Evolutionary conservation across 805 yeast species (phyloP).

Genomic region (Zygoascus ofunaensis): DNA sequence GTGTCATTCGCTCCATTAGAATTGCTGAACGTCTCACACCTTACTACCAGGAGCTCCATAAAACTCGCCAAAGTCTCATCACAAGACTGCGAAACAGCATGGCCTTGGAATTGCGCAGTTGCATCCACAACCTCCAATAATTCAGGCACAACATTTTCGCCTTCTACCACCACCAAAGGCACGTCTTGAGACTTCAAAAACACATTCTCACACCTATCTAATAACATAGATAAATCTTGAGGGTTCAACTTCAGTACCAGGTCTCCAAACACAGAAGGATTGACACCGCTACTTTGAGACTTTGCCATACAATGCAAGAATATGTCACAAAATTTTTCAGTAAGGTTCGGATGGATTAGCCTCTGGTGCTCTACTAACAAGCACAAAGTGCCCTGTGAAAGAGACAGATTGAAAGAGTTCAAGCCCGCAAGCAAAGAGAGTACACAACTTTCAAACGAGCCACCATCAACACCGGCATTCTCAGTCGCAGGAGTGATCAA

Average conservation of each 20-base stretch:
- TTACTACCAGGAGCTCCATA: slow-evolving; percentile 12
- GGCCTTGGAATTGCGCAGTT: slow-evolving; percentile 15
- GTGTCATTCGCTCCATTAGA: not conserved
- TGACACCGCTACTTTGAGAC: not conserved
- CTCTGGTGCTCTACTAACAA: not conserved
- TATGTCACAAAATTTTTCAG: not conserved
- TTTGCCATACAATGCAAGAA: not conserved
- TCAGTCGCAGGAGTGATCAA: not conserved
- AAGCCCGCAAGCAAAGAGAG: not conserved
- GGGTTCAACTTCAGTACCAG: slow-evolving; percentile 12
- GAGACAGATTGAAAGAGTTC: not conserved
- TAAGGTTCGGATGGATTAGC: not conserved
- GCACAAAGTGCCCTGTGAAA: not conserved
- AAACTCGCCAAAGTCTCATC: slow-evolving; percentile 9
- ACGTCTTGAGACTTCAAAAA: slow-evolving; percentile 18
- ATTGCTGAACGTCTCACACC: slow-evolving; percentile 6
- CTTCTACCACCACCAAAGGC: slow-evolving; percentile 13
- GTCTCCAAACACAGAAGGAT: slow-evolving; percentile 16
- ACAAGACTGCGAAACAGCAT: slow-evolving; percentile 10
- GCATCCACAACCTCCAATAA: slow-evolving; percentile 21
- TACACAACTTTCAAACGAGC: not conserved
- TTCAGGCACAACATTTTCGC: slow-evolving; percentile 9
- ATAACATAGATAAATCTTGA: slow-evolving; percentile 12
- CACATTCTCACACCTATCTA: slow-evolving; percentile 12
- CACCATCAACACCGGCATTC: too few relatives aligned